Percentiles rank a stretch among this genome's conserved stretches.
phyloP scores from a whole-genome alignment of 306 rosid genomes.

The Parietaria judaica region DNA sequence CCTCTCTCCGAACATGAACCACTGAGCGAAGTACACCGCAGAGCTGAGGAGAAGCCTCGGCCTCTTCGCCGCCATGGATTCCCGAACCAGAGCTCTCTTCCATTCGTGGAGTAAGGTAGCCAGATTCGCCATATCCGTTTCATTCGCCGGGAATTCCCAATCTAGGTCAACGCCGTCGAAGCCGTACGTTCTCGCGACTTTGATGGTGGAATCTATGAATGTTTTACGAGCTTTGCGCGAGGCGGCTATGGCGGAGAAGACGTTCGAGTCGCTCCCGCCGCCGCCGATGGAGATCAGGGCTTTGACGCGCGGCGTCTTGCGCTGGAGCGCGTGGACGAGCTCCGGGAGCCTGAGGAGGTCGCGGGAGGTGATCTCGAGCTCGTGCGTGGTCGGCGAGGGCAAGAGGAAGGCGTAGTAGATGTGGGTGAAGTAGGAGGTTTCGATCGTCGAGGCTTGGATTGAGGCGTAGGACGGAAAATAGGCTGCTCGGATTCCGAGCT shows the following conservation, averaged over 20 bases:
- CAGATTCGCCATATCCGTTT: conserved; percentile 56
- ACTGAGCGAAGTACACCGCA: conserved; percentile 50
- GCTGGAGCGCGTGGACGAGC: conserved; percentile 35
- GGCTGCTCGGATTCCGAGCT: conserved; percentile 43
- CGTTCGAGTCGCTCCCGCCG: conserved; percentile 36
- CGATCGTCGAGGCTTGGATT: conserved; percentile 35
- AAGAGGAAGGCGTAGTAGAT: conserved; percentile 58
- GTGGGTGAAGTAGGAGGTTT: conserved; percentile 63
- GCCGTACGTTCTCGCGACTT: conserved; percentile 46
- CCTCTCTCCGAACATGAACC: conserved; percentile 21
- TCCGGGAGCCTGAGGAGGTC: conserved; percentile 24
- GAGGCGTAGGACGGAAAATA: conserved; percentile 54
- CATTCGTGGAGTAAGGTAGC: conserved; percentile 43
- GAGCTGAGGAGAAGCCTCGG: conserved; percentile 49
- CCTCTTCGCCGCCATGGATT: conserved; percentile 13
- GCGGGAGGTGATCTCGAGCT: conserved; percentile 27
- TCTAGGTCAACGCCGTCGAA: conserved; percentile 73
- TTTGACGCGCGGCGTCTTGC: conserved; percentile 35
- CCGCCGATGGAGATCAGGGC: conserved; percentile 69
- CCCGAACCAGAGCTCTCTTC: conserved; percentile 33
- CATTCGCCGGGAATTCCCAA: conserved; percentile 62
- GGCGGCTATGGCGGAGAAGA: conserved; percentile 45
- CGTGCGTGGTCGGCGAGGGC: conserved; percentile 32
- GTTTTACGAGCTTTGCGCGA: conserved; percentile 16
- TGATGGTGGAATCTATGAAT: conserved; percentile 60